Evolutionary conservation across 129 eudicot species (phyloP).

Genomic region (Ambrosia trifida): DNA sequence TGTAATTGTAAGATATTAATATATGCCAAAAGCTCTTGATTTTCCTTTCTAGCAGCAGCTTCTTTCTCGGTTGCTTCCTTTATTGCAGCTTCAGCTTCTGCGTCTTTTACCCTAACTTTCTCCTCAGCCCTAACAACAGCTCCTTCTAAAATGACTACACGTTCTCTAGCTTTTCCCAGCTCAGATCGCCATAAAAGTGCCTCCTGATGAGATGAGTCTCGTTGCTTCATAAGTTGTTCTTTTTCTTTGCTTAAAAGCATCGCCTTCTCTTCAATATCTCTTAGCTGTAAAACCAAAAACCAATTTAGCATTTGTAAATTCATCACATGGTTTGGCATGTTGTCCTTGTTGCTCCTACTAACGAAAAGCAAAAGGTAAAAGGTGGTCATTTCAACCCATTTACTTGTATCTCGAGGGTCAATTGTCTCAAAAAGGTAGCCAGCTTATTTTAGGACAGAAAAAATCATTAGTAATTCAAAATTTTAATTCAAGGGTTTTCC

Average conservation of each 20-base stretch:
- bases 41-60: slow-evolving; percentile 63
- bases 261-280: slow-evolving; percentile 64
- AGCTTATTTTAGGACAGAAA: neutral
- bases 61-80: slow-evolving; percentile 75
- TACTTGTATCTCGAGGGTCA: neutral
- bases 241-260: slow-evolving; percentile 59
- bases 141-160: slow-evolving; percentile 81
- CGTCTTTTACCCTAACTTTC: slow-evolving; percentile 77
- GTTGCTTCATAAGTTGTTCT: slow-evolving; percentile 68
- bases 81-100: slow-evolving; percentile 74
- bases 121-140: slow-evolving; percentile 94
- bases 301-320: slow-evolving; percentile 18
- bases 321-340: slow-evolving; percentile 4
- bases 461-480: neutral
- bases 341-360: neutral
- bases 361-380: neutral
- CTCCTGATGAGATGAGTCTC: slow-evolving; percentile 77
- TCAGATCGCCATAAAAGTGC: slow-evolving; percentile 97
- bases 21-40: slow-evolving; percentile 85
- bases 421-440: neutral
- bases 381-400: neutral
- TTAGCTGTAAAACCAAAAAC: slow-evolving; percentile 45
- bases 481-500: neutral
- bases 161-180: slow-evolving; percentile 96
- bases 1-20: slow-evolving; percentile 68